Evolutionary conservation across 1,139 yeast species (phyloP).

Genomic region (Tardiomyces digboiensis): DNA sequence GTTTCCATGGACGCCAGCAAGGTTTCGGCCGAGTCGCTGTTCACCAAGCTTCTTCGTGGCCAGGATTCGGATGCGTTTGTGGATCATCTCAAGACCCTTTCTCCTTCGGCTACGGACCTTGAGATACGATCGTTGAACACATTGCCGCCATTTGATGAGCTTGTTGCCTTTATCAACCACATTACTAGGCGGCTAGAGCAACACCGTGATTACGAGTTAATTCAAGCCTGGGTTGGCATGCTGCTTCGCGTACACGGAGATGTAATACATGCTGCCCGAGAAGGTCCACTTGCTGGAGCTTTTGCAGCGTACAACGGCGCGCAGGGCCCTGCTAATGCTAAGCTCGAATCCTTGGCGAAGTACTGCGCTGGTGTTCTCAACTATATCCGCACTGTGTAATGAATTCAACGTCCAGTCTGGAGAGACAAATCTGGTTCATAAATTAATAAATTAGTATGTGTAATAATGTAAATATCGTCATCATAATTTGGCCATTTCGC

Average conservation of each 20-base stretch:
- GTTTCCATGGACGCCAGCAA: background rate
- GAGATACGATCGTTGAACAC: slow-evolving; percentile 77
- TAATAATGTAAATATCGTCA: too few relatives aligned
- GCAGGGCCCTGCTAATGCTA: slow-evolving; percentile 36
- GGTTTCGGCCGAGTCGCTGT: slow-evolving; percentile 55
- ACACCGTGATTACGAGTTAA: slow-evolving; percentile 59
- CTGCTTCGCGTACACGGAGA: slow-evolving; percentile 78
- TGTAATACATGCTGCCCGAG: slow-evolving; percentile 32
- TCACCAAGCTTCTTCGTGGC: slow-evolving; percentile 56
- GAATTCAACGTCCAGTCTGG: background rate
- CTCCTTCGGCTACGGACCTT: slow-evolving; percentile 76
- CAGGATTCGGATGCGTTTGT: slow-evolving; percentile 48
- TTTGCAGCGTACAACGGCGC: slow-evolving; percentile 41
- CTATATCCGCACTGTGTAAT: slow-evolving; percentile 35
- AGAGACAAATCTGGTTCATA: too few relatives aligned
- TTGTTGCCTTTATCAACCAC: slow-evolving; percentile 56
- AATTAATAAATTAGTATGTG: too few relatives aligned
- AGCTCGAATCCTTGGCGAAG: slow-evolving; percentile 61
- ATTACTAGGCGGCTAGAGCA: slow-evolving; percentile 46
- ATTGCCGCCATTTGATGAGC: slow-evolving; percentile 52
- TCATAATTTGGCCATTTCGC: too few relatives aligned
- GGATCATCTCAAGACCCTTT: slow-evolving; percentile 42
- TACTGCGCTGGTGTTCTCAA: slow-evolving; percentile 78
- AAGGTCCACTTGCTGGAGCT: slow-evolving; percentile 23
- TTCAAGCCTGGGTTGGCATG: slow-evolving; percentile 71